Conservation (phyloP, 495 filamentous ascomycete genomes). For the Penicillium daleae region DNA sequence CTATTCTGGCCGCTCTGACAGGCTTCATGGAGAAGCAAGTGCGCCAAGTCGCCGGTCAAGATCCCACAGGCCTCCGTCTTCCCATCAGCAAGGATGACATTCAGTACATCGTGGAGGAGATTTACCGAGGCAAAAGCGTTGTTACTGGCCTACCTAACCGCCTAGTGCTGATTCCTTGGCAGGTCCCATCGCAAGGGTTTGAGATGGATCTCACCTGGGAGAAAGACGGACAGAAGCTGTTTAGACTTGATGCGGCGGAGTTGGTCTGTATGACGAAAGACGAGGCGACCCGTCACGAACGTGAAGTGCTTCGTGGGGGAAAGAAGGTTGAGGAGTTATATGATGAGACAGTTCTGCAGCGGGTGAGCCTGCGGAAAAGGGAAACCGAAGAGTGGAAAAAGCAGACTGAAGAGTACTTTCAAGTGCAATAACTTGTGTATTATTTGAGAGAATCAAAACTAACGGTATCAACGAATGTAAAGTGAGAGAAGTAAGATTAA, state of each 20-base stretch:
- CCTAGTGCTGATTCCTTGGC: constrained; percentile 78
- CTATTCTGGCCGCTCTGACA: constrained; percentile 71
- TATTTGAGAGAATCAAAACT: not conserved
- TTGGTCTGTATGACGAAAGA: constrained; percentile 97
- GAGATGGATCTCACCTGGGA: constrained; percentile 41
- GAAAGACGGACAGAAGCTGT: constrained; percentile 69
- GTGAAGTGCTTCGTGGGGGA: constrained; percentile 71
- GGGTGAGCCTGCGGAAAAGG: constrained; percentile 62
- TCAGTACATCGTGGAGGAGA: constrained; percentile 85
- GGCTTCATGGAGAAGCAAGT: constrained; percentile 74
- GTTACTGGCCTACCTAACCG: constrained; percentile 80
- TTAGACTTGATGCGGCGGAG: constrained; percentile 65
- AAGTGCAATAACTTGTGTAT: not conserved
- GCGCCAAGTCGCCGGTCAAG: constrained; percentile 56
- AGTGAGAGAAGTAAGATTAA: too few species aligned
- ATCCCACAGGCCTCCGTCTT: constrained; percentile 72
- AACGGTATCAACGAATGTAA: not conserved
- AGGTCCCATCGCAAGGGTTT: constrained; percentile 58
- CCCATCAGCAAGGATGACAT: constrained; percentile 79
- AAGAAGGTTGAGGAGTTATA: constrained; percentile 76
- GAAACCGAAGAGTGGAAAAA: constrained; percentile 40
- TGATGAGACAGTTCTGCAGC: constrained; percentile 60
- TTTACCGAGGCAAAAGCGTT: constrained; percentile 81
- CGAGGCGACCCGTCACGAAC: constrained; percentile 80
- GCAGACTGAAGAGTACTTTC: constrained; percentile 51